A percentile compares a stretch with the other conserved stretches of the same genome.
Evolutionary conservation across 768 basidiomycete genomes (phyloP).

Genomic region (Rhizopogon vinicolor): DNA sequence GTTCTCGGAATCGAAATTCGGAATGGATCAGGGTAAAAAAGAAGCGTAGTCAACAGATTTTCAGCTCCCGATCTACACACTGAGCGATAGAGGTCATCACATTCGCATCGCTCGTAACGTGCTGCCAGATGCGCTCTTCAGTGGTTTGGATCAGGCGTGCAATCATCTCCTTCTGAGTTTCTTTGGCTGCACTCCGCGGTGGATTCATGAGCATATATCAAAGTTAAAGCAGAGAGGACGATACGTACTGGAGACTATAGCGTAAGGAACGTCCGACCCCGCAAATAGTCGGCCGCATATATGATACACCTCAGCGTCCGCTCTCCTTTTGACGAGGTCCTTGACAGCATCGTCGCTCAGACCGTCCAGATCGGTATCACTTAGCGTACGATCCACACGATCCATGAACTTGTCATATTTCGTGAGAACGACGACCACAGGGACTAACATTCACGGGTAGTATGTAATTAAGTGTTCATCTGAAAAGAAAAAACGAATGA

Average conservation of each 20-base stretch:
- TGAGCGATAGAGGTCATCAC: too few species aligned
- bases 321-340: not conserved
- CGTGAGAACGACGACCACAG: not conserved
- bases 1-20: not conserved
- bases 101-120: not conserved
- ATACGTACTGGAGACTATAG: not conserved
- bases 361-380: conserved; percentile 9
- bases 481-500: not conserved
- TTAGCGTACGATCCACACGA: conserved; percentile 23
- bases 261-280: not conserved
- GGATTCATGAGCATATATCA: not conserved
- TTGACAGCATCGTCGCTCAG: not conserved
- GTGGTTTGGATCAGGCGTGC: not conserved
- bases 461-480: not conserved
- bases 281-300: not conserved
- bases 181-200: not conserved
- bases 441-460: not conserved
- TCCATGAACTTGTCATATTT: conserved; percentile 1
- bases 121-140: not conserved
- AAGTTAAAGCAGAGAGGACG: not conserved
- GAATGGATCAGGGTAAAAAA: too few species aligned
- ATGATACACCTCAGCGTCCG: not conserved
- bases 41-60: too few species aligned
- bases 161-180: not conserved
- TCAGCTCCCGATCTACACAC: too few species aligned